Evolutionary conservation across 345 rosid species (phyloP).

Genomic region (Eucalyptus sp.): DNA sequence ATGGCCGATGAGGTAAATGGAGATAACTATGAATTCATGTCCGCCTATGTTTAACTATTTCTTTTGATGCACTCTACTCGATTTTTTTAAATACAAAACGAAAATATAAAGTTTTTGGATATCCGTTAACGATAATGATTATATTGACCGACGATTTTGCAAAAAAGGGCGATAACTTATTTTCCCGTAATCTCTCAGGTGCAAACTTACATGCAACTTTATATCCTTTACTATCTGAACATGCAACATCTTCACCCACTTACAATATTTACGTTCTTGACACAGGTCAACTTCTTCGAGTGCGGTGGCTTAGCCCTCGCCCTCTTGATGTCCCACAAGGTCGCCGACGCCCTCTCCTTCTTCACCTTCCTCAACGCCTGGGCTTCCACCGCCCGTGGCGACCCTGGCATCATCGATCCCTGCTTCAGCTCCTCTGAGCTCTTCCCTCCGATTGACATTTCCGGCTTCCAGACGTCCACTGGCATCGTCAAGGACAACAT

Average conservation of each 20-base stretch:
- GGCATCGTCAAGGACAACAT: slow-evolving; percentile 17
- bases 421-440: slow-evolving; percentile 12
- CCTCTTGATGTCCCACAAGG: slow-evolving; percentile 20
- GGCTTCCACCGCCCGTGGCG: slow-evolving; percentile 6
- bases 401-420: not conserved
- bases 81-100: not conserved
- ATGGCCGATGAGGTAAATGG: not conserved
- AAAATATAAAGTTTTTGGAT: not conserved
- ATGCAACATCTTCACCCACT: not conserved
- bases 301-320: slow-evolving; percentile 33
- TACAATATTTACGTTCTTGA: not conserved
- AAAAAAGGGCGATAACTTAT: not conserved
- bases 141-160: not conserved
- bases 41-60: not conserved
- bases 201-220: not conserved
- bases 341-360: slow-evolving; percentile 25
- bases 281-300: slow-evolving; percentile 10
- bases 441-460: slow-evolving; percentile 25
- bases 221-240: not conserved
- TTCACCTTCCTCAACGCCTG: slow-evolving; percentile 18
- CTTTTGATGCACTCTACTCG: not conserved
- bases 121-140: not conserved
- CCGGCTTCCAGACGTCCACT: not conserved
- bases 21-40: not conserved
- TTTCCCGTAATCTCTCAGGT: not conserved